Conservation (phyloP, 352 stramenopile species). For the Aphanomyces euteiches region DNA sequence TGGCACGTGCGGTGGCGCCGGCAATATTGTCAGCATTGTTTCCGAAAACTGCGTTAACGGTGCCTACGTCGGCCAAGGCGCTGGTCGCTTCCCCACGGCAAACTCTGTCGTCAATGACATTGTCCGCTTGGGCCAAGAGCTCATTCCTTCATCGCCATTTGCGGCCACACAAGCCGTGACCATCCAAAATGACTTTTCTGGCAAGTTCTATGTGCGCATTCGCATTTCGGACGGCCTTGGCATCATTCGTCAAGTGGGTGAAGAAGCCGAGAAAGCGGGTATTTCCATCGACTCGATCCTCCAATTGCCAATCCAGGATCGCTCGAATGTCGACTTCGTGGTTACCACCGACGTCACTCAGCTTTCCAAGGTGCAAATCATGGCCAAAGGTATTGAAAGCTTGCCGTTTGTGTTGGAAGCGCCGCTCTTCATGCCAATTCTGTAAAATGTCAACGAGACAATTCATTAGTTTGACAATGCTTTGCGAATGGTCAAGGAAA, state of each 20-base stretch:
- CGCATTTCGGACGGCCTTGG: slow-evolving; percentile 91
- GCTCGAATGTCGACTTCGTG: slow-evolving; percentile 92
- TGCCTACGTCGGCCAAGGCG: slow-evolving; percentile 90
- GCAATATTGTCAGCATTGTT: slow-evolving; percentile 90
- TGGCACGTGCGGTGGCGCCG: slow-evolving; percentile 78
- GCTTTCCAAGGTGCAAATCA: slow-evolving; percentile 83
- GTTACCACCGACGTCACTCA: slow-evolving; percentile 93
- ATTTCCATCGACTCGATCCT: slow-evolving; percentile 97
- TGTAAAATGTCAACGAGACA: slow-evolving; percentile 33
- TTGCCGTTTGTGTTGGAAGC: slow-evolving; percentile 82
- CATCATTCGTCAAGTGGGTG: slow-evolving; percentile 92
- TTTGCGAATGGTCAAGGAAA: slow-evolving; percentile 59
- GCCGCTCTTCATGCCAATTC: slow-evolving; percentile 77
- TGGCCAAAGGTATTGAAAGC: slow-evolving; percentile 86
- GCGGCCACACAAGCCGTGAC: slow-evolving; percentile 51
- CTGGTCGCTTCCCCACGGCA: slow-evolving; percentile 93
- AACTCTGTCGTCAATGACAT: slow-evolving; percentile 96
- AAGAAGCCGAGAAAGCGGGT: slow-evolving; percentile 91
- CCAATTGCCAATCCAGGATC: slow-evolving; percentile 92
- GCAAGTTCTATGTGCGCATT: slow-evolving; percentile 94
- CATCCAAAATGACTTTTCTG: slow-evolving; percentile 89
- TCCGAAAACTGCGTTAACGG: slow-evolving; percentile 88
- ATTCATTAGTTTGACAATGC: slow-evolving; percentile 16
- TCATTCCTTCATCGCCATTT: slow-evolving; percentile 84
- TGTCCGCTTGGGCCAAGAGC: slow-evolving; percentile 85